Conservation (phyloP, 2,329 filamentous ascomycete species). For the Hypoxylon sp. region DNA sequence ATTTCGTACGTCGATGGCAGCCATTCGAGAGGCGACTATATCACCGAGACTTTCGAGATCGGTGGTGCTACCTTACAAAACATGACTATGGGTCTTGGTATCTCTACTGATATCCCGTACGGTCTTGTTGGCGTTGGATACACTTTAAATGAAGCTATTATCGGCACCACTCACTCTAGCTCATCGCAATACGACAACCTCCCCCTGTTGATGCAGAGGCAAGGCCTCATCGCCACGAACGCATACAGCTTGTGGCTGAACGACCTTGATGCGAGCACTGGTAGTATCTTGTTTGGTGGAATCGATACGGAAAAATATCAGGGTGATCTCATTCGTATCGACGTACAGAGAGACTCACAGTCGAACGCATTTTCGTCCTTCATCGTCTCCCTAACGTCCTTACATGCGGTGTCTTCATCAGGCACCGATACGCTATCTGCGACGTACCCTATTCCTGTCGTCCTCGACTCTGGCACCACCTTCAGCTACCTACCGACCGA, state of each 20-base stretch:
- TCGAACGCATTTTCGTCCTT: conserved; percentile 62
- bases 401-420: conserved; percentile 64
- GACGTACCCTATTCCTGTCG: conserved; percentile 68
- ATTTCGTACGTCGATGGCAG: conserved; percentile 76
- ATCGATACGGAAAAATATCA: conserved; percentile 82
- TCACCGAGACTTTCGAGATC: conserved; percentile 70
- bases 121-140: conserved; percentile 75
- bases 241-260: conserved; percentile 81
- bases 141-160: conserved; percentile 67
- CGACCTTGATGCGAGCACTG: conserved; percentile 72
- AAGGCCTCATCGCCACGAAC: conserved; percentile 74
- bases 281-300: conserved; percentile 84
- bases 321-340: conserved; percentile 73
- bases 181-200: conserved; percentile 68
- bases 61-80: conserved; percentile 67
- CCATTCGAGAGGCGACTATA: conserved; percentile 70
- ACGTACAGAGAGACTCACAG: conserved; percentile 66
- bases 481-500: conserved; percentile 77
- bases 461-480: conserved; percentile 83
- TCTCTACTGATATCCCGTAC: conserved; percentile 67
- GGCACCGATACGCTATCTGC: conserved; percentile 64
- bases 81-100: conserved; percentile 72
- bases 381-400: conserved; percentile 63
- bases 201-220: conserved; percentile 73
- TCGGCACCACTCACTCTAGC: conserved; percentile 49